phyloP scores from a whole-genome alignment of 768 basidiomycete genomes.

The Sporobolomyces phaffii region DNA sequence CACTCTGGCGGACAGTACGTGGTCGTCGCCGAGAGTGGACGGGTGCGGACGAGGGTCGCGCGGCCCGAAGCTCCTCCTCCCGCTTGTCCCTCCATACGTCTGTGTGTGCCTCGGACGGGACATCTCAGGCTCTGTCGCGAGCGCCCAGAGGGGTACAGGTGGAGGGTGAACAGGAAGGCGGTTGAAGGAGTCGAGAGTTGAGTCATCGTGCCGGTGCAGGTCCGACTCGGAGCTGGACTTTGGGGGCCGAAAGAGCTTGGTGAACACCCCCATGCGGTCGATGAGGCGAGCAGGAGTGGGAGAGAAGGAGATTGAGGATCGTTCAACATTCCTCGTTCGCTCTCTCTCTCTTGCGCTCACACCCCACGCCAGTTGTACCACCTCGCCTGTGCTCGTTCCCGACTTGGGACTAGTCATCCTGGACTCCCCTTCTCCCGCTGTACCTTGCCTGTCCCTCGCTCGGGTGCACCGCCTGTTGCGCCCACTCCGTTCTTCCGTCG shows the following conservation, averaged over 20 bases:
- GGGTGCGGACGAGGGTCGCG: not conserved
- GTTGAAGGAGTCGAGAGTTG: no score
- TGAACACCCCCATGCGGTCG: not conserved
- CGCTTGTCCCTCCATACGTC: not conserved
- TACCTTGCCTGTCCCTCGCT: not conserved
- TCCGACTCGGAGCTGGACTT: not conserved
- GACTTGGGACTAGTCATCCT: not conserved
- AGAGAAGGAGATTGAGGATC: no score
- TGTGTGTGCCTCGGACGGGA: not conserved
- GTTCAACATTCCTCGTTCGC: not conserved
- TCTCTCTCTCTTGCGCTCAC: not conserved
- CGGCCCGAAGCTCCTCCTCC: not conserved
- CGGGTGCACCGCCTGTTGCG: slow-evolving; percentile 1
- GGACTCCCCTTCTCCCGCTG: not conserved
- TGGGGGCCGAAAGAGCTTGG: not conserved
- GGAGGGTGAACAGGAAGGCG: not conserved
- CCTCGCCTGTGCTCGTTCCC: not conserved
- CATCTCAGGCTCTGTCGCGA: slow-evolving; percentile 2
- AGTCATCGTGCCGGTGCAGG: not conserved
- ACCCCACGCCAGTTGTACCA: not conserved
- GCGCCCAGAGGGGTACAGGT: not conserved
- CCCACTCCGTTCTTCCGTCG: not conserved
- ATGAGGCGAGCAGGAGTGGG: not conserved
- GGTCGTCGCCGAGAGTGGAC: not conserved
- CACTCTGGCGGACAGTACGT: not conserved